Evolutionary conservation across 352 stramenopile genomes (phyloP).

Genomic region (Aphanomyces stellatus): DNA sequence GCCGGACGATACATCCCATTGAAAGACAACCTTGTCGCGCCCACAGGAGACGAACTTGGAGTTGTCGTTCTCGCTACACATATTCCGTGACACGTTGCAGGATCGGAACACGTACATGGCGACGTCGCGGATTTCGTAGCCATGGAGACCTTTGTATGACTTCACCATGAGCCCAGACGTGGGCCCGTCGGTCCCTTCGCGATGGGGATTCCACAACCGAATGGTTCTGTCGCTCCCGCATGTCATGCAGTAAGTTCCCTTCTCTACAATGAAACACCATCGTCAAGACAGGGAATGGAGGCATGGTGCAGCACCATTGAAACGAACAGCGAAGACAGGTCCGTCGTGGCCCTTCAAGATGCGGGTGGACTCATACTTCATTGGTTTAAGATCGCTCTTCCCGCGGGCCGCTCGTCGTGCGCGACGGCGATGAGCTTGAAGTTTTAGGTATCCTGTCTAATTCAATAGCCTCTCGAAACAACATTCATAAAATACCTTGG

Average conservation of each 20-base stretch:
- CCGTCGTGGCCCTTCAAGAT: slow-evolving; percentile 59
- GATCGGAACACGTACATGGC: slow-evolving; percentile 73
- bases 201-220: slow-evolving; percentile 83
- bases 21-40: slow-evolving; percentile 75
- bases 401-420: no score
- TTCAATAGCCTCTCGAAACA: no score
- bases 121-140: slow-evolving; percentile 86
- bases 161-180: slow-evolving; percentile 74
- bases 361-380: slow-evolving; percentile 24
- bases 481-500: not conserved
- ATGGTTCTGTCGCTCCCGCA: slow-evolving; percentile 83
- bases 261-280: slow-evolving; percentile 27
- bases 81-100: no score
- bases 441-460: not conserved
- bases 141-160: slow-evolving; percentile 75
- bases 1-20: slow-evolving; percentile 84
- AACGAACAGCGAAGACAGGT: slow-evolving; percentile 66
- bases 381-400: no score
- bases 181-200: slow-evolving; percentile 42
- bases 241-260: slow-evolving; percentile 85
- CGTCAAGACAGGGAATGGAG: not conserved
- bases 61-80: slow-evolving; percentile 71
- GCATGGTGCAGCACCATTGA: slow-evolving; percentile 44
- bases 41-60: slow-evolving; percentile 81
- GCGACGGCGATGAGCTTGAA: not conserved